Percentiles rank a stretch among this genome's conserved stretches.
Conservation (phyloP, 805 yeast species). For the Brettanomyces naardenensis region DNA sequence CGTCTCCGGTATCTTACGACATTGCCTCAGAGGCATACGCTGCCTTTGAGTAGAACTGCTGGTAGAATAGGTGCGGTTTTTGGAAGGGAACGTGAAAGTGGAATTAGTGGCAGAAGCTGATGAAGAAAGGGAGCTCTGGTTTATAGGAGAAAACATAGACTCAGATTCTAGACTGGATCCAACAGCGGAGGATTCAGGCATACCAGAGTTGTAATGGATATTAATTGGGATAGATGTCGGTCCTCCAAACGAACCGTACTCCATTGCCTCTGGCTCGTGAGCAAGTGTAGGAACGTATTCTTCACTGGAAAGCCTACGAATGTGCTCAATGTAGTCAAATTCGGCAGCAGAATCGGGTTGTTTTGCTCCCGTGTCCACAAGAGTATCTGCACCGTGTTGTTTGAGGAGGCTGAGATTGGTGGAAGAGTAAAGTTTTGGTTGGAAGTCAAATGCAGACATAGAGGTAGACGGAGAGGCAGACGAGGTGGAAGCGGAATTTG, state of each 20-base stretch:
- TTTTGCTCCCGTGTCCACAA: constrained; percentile 2
- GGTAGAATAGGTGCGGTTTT: not conserved
- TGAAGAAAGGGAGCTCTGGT: constrained; percentile 6
- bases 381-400: constrained; percentile 12
- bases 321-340: constrained; percentile 31
- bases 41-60: constrained; percentile 1
- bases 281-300: constrained; percentile 16
- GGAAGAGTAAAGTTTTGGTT: too few species aligned
- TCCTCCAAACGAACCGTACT: constrained; percentile 1
- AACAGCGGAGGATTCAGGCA: not conserved
- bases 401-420: constrained; percentile 14
- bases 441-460: too few species aligned
- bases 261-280: not conserved
- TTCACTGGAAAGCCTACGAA: constrained; percentile 27
- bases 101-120: constrained; percentile 3
- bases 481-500: not conserved
- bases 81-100: not conserved
- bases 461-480: not conserved
- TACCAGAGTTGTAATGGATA: not conserved
- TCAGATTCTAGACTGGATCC: not conserved
- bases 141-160: constrained; percentile 1
- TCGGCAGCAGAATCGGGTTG: constrained; percentile 11
- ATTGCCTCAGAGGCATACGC: constrained; percentile 7
- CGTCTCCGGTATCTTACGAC: constrained; percentile 2
- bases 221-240: not conserved